A percentile compares a stretch with the other conserved stretches of the same genome.
These are phyloP conservation scores for Lodderomyces beijingensis DNA, from an alignment of 1,139 yeast species.

Conservation along the genomic window DNA sequence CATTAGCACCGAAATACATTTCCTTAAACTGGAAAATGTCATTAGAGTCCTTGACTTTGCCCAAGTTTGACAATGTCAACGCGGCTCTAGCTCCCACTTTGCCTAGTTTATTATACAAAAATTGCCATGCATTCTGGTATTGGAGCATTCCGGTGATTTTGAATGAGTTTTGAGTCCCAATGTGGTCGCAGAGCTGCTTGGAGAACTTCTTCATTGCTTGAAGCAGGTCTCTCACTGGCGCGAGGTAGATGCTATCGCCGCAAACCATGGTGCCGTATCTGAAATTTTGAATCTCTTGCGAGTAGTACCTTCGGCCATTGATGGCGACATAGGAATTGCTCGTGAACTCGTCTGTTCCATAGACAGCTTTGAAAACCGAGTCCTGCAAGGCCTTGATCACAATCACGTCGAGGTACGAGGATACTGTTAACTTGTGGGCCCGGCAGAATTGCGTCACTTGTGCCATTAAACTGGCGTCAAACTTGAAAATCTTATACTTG, in stretches of 20 bases:
- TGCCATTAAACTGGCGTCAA: conserved; percentile 12
- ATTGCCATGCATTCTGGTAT: conserved; percentile 14
- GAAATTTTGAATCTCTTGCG: conserved; percentile 14
- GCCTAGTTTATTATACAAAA: conserved; percentile 10
- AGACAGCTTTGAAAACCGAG: conserved; percentile 15
- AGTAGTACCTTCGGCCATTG: conserved; percentile 26
- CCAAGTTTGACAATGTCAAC: conserved; percentile 21
- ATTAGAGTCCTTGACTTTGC: conserved; percentile 14
- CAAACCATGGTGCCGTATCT: conserved; percentile 20
- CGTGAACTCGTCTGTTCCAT: conserved; percentile 11
- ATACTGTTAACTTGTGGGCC: conserved; percentile 20
- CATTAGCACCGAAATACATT: conserved; percentile 19
- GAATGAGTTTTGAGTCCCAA: conserved; percentile 14
- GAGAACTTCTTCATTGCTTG: conserved; percentile 16
- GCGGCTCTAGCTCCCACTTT: conserved; percentile 14
- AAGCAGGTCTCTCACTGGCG: conserved; percentile 10
- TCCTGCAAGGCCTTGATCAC: conserved; percentile 22
- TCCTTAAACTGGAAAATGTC: conserved; percentile 14
- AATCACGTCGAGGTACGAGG: conserved; percentile 22
- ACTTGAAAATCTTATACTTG: conserved; percentile 15
- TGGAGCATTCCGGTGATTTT: conserved; percentile 14
- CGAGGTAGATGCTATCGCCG: conserved; percentile 14
- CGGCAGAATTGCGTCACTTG: conserved; percentile 16
- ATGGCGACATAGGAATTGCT: conserved; percentile 18
- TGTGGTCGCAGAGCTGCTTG: conserved; percentile 10